A percentile compares a stretch with the other conserved stretches of the same genome.
Conservation (phyloP, 257 asterid species). For the Linaria vulgaris region DNA sequence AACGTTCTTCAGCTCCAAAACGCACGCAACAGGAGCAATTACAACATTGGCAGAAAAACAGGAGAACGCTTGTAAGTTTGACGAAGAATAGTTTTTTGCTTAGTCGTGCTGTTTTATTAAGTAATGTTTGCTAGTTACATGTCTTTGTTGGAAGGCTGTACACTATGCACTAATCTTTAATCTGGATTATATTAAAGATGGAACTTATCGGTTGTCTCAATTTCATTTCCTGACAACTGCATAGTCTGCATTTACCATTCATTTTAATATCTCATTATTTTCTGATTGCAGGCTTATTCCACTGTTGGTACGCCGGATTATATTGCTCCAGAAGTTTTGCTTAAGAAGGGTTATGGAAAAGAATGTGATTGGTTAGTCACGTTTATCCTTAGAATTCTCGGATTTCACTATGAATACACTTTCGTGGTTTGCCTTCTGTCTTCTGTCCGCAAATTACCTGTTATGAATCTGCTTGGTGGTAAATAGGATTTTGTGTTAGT, state of each 20-base stretch:
- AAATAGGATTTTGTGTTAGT: background rate
- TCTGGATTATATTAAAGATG: slow-evolving; percentile 15
- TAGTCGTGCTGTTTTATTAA: slow-evolving; percentile 12
- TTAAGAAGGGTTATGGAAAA: slow-evolving; percentile 97
- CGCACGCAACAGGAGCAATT: slow-evolving; percentile 94
- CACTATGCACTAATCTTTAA: slow-evolving; percentile 22
- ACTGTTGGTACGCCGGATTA: slow-evolving; percentile 98
- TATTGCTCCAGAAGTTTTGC: slow-evolving; percentile 94
- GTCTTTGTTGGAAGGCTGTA: slow-evolving; percentile 18
- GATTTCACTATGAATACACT: slow-evolving; percentile 9
- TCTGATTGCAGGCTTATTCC: slow-evolving; percentile 80
- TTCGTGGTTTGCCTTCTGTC: slow-evolving; percentile 1
- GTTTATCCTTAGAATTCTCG: slow-evolving; percentile 5
- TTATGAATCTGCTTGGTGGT: background rate
- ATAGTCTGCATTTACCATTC: slow-evolving; percentile 20
- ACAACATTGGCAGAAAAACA: slow-evolving; percentile 98
- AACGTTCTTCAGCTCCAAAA: slow-evolving; percentile 58
- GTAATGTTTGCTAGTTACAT: slow-evolving; percentile 14
- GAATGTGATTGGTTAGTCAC: slow-evolving; percentile 96
- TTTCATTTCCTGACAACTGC: slow-evolving; percentile 18
- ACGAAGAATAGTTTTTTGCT: slow-evolving; percentile 10
- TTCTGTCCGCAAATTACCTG: slow-evolving; percentile 21
- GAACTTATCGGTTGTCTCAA: slow-evolving; percentile 4
- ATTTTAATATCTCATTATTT: slow-evolving; percentile 16
- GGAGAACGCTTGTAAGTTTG: slow-evolving; percentile 88